Percentiles rank a stretch among this genome's conserved stretches.
Conservation (phyloP, 2,329 filamentous ascomycete species). For the Cephalotrichum gorgonifer region DNA sequence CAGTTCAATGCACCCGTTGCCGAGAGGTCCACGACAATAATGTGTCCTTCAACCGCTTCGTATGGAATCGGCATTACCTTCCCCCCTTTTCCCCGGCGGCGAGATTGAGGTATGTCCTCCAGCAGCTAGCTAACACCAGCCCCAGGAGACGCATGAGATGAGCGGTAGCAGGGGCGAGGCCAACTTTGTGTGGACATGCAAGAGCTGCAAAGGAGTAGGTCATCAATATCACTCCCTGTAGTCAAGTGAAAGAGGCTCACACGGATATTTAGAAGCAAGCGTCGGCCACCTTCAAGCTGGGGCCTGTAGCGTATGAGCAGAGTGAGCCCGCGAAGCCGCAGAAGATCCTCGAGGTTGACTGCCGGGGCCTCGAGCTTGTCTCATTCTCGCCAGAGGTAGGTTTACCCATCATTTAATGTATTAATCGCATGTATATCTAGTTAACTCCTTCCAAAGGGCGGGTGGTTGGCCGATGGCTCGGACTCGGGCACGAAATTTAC, state of each 20-base stretch:
- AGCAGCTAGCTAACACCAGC: background rate
- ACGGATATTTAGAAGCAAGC: slow-evolving; percentile 18
- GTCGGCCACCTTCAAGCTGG: slow-evolving; percentile 70
- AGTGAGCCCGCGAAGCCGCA: slow-evolving; percentile 62
- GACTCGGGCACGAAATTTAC: slow-evolving; percentile 78
- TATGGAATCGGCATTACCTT: too few relatives aligned
- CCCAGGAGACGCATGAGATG: slow-evolving; percentile 77
- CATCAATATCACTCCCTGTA: background rate
- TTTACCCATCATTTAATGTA: background rate
- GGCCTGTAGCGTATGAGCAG: slow-evolving; percentile 62
- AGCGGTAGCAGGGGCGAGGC: slow-evolving; percentile 90
- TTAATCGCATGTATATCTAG: background rate
- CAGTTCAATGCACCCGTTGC: slow-evolving; percentile 96
- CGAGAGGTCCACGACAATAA: slow-evolving; percentile 81
- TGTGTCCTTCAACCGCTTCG: slow-evolving; percentile 80
- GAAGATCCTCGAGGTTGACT: slow-evolving; percentile 85
- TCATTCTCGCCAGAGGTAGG: slow-evolving; percentile 80
- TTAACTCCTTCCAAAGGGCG: slow-evolving; percentile 46
- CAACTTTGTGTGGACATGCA: slow-evolving; percentile 99
- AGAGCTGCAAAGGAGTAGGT: slow-evolving; percentile 80
- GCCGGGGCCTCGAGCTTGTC: slow-evolving; percentile 81
- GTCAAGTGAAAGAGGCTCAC: background rate
- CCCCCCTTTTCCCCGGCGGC: background rate
- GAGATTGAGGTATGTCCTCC: background rate
- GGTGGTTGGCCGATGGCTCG: slow-evolving; percentile 75